These are phyloP conservation scores for Globisporangium nunn DNA, from an alignment of 352 stramenopile genomes.

Conservation along the genomic window DNA sequence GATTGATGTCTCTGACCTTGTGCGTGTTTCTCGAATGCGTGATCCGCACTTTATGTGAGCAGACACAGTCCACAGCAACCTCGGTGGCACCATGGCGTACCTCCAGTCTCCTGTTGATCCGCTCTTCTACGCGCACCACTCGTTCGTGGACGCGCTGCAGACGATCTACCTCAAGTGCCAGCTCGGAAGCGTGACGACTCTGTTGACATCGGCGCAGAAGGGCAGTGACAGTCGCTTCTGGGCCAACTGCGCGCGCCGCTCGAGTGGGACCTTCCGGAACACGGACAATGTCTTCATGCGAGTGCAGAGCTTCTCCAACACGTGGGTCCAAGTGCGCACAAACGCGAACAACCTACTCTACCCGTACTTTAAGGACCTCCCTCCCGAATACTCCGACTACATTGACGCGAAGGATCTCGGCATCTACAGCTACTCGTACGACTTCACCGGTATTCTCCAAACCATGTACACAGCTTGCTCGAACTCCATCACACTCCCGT, in stretches of 20 bases:
- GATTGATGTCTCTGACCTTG: neutral
- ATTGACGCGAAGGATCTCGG: slow-evolving; percentile 43
- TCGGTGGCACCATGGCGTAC: slow-evolving; percentile 40
- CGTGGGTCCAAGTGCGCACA: slow-evolving; percentile 30
- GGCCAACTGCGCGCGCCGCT: slow-evolving; percentile 19
- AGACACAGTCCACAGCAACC: slow-evolving; percentile 37
- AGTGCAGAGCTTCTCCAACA: slow-evolving; percentile 8
- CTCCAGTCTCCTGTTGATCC: slow-evolving; percentile 40
- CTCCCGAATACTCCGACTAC: slow-evolving; percentile 20
- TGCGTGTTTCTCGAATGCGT: too few relatives aligned
- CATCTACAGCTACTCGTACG: slow-evolving; percentile 58
- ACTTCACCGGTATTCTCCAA: slow-evolving; percentile 29
- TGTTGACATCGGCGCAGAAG: slow-evolving; percentile 21
- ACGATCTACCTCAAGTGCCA: slow-evolving; percentile 55
- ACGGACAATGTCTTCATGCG: slow-evolving; percentile 26
- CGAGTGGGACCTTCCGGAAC: slow-evolving; percentile 10
- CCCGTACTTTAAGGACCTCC: slow-evolving; percentile 59
- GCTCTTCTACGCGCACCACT: slow-evolving; percentile 49
- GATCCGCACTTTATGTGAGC: neutral
- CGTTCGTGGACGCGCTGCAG: slow-evolving; percentile 36
- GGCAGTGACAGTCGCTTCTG: slow-evolving; percentile 27
- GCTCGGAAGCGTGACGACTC: slow-evolving; percentile 9
- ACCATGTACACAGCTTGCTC: slow-evolving; percentile 50
- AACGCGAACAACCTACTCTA: slow-evolving; percentile 37
- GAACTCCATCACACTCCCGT: slow-evolving; percentile 20